Evolutionary conservation across 306 rosid genomes (phyloP).

Genomic region (Quercus ilex): DNA sequence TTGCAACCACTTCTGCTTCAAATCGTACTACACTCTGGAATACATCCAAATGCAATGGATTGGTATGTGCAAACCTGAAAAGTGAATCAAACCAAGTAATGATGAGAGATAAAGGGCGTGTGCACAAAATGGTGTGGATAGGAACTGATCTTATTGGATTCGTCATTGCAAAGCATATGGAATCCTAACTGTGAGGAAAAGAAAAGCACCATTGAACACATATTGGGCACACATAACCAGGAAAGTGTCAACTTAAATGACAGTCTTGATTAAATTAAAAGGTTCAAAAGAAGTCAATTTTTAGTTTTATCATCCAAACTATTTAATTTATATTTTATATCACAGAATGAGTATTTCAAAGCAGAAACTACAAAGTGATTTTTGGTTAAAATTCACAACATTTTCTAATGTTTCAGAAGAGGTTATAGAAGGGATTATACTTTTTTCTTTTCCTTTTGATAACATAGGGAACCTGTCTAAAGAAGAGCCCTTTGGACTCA

Average conservation of each 20-base stretch:
- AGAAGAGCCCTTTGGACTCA: too few relatives aligned
- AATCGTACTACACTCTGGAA: conserved; percentile 76
- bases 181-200: background rate
- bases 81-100: conserved; percentile 17
- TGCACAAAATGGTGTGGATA: background rate
- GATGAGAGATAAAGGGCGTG: conserved; percentile 8
- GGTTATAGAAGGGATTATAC: background rate
- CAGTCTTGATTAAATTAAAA: background rate
- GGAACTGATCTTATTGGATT: background rate
- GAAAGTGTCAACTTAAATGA: background rate
- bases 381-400: background rate
- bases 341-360: background rate
- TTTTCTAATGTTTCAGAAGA: background rate
- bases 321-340: background rate
- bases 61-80: conserved; percentile 96
- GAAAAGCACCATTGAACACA: background rate
- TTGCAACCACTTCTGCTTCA: conserved; percentile 95
- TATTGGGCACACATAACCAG: background rate
- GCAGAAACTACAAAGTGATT: background rate
- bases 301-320: background rate
- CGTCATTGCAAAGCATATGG: background rate
- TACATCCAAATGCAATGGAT: conserved; percentile 93
- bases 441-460: too few relatives aligned
- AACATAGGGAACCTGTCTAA: too few relatives aligned
- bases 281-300: background rate